These are phyloP conservation scores for Tulasnella sp. DNA, from an alignment of 768 basidiomycete species.

Conservation along the genomic window DNA sequence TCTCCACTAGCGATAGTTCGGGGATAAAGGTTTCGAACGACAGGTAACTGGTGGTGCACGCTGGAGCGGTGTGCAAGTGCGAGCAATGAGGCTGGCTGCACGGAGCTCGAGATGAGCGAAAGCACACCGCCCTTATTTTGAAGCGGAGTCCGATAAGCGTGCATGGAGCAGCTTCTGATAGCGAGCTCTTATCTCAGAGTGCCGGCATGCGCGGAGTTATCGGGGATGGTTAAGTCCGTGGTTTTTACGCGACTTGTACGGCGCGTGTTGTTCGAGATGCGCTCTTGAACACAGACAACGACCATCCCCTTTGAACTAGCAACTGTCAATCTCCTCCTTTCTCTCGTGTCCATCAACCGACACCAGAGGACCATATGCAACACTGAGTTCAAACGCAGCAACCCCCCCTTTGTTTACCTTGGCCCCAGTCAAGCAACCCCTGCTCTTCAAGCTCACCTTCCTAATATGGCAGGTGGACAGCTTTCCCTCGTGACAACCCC, in stretches of 20 bases:
- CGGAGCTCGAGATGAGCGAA: neutral
- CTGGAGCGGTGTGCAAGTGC: neutral
- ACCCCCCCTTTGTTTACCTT: neutral
- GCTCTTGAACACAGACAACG: neutral
- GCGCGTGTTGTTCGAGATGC: neutral
- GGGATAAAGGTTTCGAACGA: constrained; percentile 5
- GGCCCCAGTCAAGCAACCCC: neutral
- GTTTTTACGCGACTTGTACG: constrained; percentile 1
- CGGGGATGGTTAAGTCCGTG: neutral
- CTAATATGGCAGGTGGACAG: neutral
- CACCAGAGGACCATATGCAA: neutral
- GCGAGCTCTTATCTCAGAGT: neutral
- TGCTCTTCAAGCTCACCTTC: neutral
- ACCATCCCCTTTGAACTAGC: neutral
- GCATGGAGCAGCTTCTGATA: neutral
- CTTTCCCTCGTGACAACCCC: neutral
- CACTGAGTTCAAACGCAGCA: neutral
- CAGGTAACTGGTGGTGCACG: neutral
- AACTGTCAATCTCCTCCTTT: neutral
- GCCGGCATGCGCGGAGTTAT: neutral
- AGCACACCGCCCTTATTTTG: neutral
- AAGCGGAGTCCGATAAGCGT: constrained; percentile 2
- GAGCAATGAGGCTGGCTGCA: constrained; percentile 6
- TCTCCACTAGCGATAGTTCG: neutral
- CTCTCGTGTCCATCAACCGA: neutral